Percentiles rank a stretch among this genome's conserved stretches.
Evolutionary conservation across 2,329 filamentous ascomycete species (phyloP).

Genomic region (Pestalotiopsis fici): DNA sequence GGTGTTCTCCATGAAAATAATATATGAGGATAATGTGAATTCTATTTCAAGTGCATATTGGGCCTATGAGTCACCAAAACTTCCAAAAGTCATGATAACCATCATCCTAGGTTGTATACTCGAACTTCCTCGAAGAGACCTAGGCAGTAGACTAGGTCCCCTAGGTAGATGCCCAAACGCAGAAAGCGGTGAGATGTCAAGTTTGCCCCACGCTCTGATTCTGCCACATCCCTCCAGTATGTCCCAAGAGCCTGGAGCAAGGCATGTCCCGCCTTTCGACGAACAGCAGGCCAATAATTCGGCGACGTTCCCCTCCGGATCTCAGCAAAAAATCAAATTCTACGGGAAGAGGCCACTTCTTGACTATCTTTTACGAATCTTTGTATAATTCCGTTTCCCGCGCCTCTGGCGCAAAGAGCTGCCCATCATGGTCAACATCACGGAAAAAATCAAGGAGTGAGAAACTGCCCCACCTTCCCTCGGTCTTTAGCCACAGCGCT

Average conservation of each 20-base stretch:
- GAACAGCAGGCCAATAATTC: neutral
- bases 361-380: neutral
- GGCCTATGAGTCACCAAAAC: no score
- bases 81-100: no score
- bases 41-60: no score
- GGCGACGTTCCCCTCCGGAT: neutral
- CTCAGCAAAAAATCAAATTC: neutral
- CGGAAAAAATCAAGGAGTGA: constrained; percentile 99
- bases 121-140: no score
- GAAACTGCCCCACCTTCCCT: constrained; percentile 27
- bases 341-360: neutral
- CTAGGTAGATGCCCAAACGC: neutral
- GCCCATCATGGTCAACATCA: constrained; percentile 93
- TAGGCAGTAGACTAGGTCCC: no score
- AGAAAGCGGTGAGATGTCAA: constrained; percentile 1
- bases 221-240: constrained; percentile 1
- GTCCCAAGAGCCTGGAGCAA: neutral
- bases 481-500: constrained; percentile 19
- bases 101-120: no score
- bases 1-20: no score
- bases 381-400: neutral
- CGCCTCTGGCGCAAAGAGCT: constrained; percentile 13
- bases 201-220: constrained; percentile 9
- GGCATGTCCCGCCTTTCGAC: neutral
- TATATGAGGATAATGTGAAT: no score